phyloP scores from a whole-genome alignment of 148 eudicot species.

The Pouteria glomerata region DNA sequence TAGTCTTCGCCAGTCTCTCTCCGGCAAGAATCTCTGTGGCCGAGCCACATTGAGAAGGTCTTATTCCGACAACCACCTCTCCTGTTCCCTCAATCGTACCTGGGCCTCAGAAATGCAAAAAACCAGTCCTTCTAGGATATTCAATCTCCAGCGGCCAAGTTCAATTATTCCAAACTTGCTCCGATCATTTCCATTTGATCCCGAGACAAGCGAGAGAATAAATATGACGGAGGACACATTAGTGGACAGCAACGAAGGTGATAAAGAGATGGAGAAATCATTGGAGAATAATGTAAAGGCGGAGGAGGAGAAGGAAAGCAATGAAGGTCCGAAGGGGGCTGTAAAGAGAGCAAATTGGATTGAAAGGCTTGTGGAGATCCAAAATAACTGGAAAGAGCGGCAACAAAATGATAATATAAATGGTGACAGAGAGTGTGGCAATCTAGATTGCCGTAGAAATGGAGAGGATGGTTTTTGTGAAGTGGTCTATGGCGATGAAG shows the following conservation, averaged over 20 bases:
- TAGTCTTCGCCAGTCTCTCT: conserved; percentile 26
- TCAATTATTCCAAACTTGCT: conserved; percentile 29
- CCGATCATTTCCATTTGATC: conserved; percentile 35
- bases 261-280: conserved; percentile 18
- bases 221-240: neutral
- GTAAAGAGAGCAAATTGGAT: conserved; percentile 53
- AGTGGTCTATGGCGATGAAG: conserved; percentile 44
- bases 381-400: conserved; percentile 42
- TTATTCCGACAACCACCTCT: conserved; percentile 48
- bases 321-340: conserved; percentile 15
- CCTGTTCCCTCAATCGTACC: conserved; percentile 26
- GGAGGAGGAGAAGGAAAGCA: too few relatives aligned
- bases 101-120: conserved; percentile 34
- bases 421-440: conserved; percentile 12
- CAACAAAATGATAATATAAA: conserved; percentile 23
- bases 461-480: conserved; percentile 42
- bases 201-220: conserved; percentile 22
- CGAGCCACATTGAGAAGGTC: conserved; percentile 34
- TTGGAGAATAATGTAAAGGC: too few relatives aligned
- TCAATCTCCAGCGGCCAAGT: conserved; percentile 35
- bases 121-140: conserved; percentile 37
- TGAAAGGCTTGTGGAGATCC: conserved; percentile 50
- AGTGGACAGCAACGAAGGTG: conserved; percentile 11
- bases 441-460: conserved; percentile 26
- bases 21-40: conserved; percentile 26